Base-by-base conservation (phyloP, 73 alveolate genomes). In the Symbiodinium pilosum region DNA sequence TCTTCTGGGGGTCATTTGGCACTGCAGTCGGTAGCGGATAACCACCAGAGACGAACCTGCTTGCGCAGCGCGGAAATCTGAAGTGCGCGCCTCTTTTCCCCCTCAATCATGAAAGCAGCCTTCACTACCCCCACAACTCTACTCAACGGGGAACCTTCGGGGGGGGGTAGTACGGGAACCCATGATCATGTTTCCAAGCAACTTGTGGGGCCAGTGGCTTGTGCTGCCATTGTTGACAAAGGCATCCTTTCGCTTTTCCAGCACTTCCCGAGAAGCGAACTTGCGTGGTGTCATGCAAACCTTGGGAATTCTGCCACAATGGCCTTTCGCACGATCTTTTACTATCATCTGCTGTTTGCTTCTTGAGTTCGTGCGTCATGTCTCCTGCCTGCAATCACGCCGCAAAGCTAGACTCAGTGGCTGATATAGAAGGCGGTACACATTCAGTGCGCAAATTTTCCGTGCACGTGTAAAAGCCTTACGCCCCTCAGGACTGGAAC, bases 201-300 rank as follows among this genome's bases (percentile, higher is more conserved):
- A 32, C 97, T 91, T 91, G 97, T 91, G 97, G 32, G 97, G 97
- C 97, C 97, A 91, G 40, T 91, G 97, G 81, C 97, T 91, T 41
- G 89, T 69, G 81, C 89, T 43, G 9, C 77, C 51, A 40, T 18
- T 43, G 56, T 91, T 68, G 40, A 68, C 97, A 40, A 91, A 91
- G 51, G 97, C 97, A 36, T 91, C 81, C 54, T 43, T 91, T 39
- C 97, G 51, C 38, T 91, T 41, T n/a, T 69, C 24, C 32, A 68
- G 52, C 34, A 71, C 81, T 9, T 91, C 89, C 4, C 3, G 4
- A 24, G 97, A 91, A 24, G 97, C 97, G 30, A 68, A 69, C 39
- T 69, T 71, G 89, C 89, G 81, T 28, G 97, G 97, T 36, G 97
- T 91, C 97, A 91, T 91, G 38, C 97, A 91, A 69, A 91, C 97